Base-by-base conservation (phyloP, 2,329 filamentous ascomycete species). In the Daldinia eschscholtzii region DNA sequence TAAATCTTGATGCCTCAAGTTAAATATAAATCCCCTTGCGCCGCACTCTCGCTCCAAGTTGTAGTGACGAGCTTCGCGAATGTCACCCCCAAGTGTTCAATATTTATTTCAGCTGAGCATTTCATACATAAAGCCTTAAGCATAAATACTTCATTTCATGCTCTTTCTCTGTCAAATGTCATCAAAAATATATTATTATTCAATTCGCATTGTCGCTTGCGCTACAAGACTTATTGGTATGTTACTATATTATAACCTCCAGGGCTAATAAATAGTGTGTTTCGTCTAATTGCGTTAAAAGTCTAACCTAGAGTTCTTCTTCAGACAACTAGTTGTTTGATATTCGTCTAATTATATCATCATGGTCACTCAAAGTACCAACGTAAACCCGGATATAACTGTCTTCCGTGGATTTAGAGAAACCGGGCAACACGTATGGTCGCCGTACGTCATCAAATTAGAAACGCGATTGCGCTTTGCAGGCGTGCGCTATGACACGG, bases 371-470 rank as follows among this genome's bases (percentile, higher is more conserved):
- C 61, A 63, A 5, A 39, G 55, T 26, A 5, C 26, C 30, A 48
- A 44, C 18, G 61, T 68, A n/a, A 39, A 61, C 30, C 70, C 61
- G 2, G 57, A 65, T 10, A 73, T 83, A 46, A 85, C 79, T 6
- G 68, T 90, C 56, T 87, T 82, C 76, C 85, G 87, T 44, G 87
- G 87, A 53, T 85, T 81, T 65, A 78, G 79, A 35, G 75, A 78
- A 2, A 65, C 76, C 1, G 80, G 79, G 4, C 71, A 72, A 18
- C 83, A 89, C 72, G 81, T 84, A 57, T 89, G 86, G 86, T 90
- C 88, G 0, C 88, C 88, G 9, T 91, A 89, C 71, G 87, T 89
- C 59, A 85, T 79, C 50, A 91, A 91, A 75, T 80, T 91, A 58
- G 89, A 91, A 74, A 82, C 87, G 18, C 87, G 88, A 13, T 81